Evolutionary conservation across 345 rosid genomes (phyloP).

Genomic region (Rhodamnia rubescens): DNA sequence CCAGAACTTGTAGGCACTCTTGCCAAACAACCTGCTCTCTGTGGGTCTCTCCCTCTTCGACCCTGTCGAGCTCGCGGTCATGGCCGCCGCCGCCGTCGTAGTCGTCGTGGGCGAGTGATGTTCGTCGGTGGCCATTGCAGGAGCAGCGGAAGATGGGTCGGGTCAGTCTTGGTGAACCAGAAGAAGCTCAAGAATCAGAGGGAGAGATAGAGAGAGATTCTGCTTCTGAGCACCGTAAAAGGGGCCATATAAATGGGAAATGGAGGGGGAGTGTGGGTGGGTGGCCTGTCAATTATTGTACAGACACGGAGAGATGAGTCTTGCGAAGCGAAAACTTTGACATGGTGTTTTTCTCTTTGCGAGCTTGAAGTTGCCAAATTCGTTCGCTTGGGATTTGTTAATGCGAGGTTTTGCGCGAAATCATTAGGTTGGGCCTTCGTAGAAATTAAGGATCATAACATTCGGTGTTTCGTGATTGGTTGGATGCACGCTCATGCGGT

Average conservation of each 20-base stretch:
- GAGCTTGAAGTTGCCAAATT: neutral
- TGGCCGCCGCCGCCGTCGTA: neutral
- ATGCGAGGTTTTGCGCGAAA: neutral
- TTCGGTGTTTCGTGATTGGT: neutral
- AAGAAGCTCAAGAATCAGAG: neutral
- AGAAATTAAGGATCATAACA: neutral
- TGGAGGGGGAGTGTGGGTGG: neutral
- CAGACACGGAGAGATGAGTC: neutral
- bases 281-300: neutral
- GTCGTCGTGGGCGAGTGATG: neutral
- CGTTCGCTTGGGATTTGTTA: neutral
- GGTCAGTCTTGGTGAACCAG: neutral
- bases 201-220: neutral
- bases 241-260: neutral
- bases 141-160: neutral
- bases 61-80: neutral
- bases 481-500: neutral
- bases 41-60: slow-evolving; percentile 10
- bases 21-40: slow-evolving; percentile 6
- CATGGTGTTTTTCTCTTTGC: neutral
- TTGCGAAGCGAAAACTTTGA: neutral
- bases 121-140: neutral
- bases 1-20: slow-evolving; percentile 55
- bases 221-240: neutral
- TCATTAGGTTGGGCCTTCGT: neutral